A percentile compares a stretch with the other conserved stretches of the same genome.
These are phyloP conservation scores for Mortierella sp. DNA, from an alignment of 371 early-diverging fungal genomes.

Conservation along the genomic window DNA sequence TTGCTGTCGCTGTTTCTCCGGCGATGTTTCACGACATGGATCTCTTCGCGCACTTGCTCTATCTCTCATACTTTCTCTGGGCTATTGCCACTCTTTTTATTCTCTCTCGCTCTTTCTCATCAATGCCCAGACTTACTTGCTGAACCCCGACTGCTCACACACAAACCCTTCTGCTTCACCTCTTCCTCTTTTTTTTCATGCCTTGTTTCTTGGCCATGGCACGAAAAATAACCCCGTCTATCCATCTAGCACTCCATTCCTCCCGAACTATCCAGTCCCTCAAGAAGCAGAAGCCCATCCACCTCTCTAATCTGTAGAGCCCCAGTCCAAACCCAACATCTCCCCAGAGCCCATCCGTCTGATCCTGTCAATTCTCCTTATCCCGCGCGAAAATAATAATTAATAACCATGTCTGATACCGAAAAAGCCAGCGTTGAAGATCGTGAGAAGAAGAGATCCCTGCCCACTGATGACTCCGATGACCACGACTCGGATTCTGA, in stretches of 20 bases:
- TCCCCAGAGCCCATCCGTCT: conserved; percentile 2
- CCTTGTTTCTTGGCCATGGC: conserved; percentile 3
- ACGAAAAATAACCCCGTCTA: neutral
- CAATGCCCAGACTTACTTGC: conserved; percentile 11
- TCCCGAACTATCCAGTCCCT: conserved; percentile 16
- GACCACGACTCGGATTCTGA: conserved; percentile 52
- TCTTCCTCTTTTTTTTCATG: neutral
- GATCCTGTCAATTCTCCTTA: conserved; percentile 6
- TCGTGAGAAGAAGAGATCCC: conserved; percentile 53
- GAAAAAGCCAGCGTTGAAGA: conserved; percentile 47
- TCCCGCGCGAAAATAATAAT: neutral
- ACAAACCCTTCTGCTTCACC: conserved; percentile 35
- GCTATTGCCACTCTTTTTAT: neutral
- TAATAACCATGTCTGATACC: conserved; percentile 49
- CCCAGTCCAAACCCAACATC: neutral
- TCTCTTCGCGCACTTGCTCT: neutral
- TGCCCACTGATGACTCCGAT: conserved; percentile 52
- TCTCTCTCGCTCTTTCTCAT: conserved; percentile 4
- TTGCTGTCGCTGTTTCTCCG: neutral
- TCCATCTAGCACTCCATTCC: conserved; percentile 19
- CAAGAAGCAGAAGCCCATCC: conserved; percentile 17
- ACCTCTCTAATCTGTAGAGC: conserved; percentile 15
- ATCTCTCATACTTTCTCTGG: neutral
- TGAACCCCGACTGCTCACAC: conserved; percentile 43
- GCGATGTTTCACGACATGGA: no score